Evolutionary conservation across 2,329 filamentous ascomycete species (phyloP), one percentile per base, ranked within the genome.

Genomic region (Zopfia rhizophila): DNA sequence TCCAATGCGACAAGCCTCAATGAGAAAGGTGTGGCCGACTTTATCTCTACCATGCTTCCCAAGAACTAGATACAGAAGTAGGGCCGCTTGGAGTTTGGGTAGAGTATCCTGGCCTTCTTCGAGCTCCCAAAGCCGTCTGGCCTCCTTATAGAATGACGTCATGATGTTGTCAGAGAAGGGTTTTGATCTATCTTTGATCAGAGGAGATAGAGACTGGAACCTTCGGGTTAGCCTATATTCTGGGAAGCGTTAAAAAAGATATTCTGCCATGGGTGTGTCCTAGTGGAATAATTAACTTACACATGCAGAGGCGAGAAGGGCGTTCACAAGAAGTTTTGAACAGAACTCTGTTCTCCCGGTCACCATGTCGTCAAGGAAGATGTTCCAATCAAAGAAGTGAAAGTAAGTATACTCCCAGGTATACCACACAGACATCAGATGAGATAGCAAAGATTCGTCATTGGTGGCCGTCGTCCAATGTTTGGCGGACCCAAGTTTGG

Each of bases 41-140:
- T 63, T 66, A 19, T 69, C 65, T 30, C 63, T 55, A 6, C 65
- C 64, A 39, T 66, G 54, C 30, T 68, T 69, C 3, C 60, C 64
- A 18, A 67, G 55, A 4, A 66, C 60, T 22, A 66, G 35, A 14
- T 38, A 68, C 3, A 69, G 41, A 38, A 60, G 56, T 31, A 66
- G 35, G 5, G 55, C 63, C 42, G 63, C 55, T 36, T 68, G 64
- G 12, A 67, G 32, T 21, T 51, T 60, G 3, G 64, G 53, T 27
- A 69, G 38, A 33, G 48, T 62, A 14, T 57, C 56, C 29, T 46
- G 41, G 3, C 55, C 55, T 28, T 58, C 52, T 38, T 59, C 64
- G 1, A 51, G 27, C 13, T 66, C 58, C 65, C 65, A 69, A 5
- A 68, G 47, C 7, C 58, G 55, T 21, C 50, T 54, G 3, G 65